Evolutionary conservation across 371 early-diverging fungal species (phyloP), one percentile per base, ranked within the genome.

Genomic region (Phascolomyces articulosus): DNA sequence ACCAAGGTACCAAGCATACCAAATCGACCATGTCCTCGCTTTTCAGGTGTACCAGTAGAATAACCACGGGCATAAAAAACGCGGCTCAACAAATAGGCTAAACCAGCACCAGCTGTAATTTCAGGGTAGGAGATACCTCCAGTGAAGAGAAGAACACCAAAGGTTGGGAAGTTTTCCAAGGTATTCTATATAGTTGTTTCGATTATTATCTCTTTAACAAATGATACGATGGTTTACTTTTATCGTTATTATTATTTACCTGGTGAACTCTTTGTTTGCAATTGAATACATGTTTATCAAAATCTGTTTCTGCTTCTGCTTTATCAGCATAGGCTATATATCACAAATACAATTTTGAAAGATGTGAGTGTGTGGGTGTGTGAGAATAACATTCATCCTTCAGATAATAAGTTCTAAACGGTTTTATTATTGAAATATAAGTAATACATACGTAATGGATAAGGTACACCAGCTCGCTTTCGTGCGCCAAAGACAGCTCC

Each of bases 261-360:
- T 87, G 90, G 73, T 90, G 90, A 16, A 84, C 88, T 40, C 90
- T 82, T 65, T 90, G 90, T 57, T 75, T 70, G 76, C 90, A 87
- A 77, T 87, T 86, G 74, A 87, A 87, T 40, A 82, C 38, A 63
- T 77, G 59, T 63, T 87, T 87, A 66, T 78, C 75, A 24, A 62
- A 67, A 63, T 85, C 82, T 47, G 73, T 73, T 55, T 84, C 83
- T 31, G 83, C 82, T 51, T 85, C 90, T 4, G 70, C 65, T 29
- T 72, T 74, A 15, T 82, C 82, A 41, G 85, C 88, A 59, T 90
- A 88, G 3, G 11, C n/a, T 27, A n/a, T 16, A 9, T 34, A 9
- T 34, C 23, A 21, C 10, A 48, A 34, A 20, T 15, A n/a, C 8
- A 47, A 31, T 34, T 34, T 34, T 34, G 9, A 58, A n/a, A n/a